These are phyloP conservation scores for Tranzscheliella williamsii DNA, from an alignment of 1,284 basidiomycete genomes.

Conservation along the genomic window DNA sequence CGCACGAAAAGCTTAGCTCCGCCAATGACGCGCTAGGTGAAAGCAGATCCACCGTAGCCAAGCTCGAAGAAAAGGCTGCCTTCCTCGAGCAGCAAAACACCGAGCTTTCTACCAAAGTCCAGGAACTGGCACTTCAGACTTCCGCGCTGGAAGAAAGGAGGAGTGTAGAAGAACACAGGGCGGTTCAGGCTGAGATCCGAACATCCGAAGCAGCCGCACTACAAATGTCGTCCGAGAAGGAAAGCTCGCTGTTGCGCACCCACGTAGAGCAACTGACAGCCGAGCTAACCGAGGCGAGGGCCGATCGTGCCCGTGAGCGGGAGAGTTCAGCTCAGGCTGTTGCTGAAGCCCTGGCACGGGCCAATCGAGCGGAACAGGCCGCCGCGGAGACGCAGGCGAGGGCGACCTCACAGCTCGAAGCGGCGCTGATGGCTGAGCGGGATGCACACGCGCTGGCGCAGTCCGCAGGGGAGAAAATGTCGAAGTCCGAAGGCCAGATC, in stretches of 20 bases:
- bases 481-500: conserved; percentile 43
- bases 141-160: background rate
- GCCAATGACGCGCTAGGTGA: conserved; percentile 9
- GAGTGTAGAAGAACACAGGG: too few species aligned
- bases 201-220: background rate
- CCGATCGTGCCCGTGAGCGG: conserved; percentile 21
- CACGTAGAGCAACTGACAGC: conserved; percentile 25
- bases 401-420: conserved; percentile 9
- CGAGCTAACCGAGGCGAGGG: conserved; percentile 21
- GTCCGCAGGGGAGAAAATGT: conserved; percentile 23
- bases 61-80: conserved; percentile 9
- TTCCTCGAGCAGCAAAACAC: background rate
- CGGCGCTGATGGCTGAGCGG: conserved; percentile 14
- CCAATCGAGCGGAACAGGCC: conserved; percentile 21
- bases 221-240: background rate
- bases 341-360: conserved; percentile 29
- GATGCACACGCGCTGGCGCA: conserved; percentile 30
- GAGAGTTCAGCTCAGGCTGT: conserved; percentile 26
- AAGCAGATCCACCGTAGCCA: conserved; percentile 7
- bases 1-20: conserved; percentile 6
- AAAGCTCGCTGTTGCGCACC: conserved; percentile 21
- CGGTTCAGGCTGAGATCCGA: background rate
- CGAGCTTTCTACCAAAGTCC: background rate
- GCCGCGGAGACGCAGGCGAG: conserved; percentile 14
- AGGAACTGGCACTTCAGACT: background rate